Evolutionary conservation across 345 rosid genomes (phyloP).

Genomic region (Ceriops zippeliana): DNA sequence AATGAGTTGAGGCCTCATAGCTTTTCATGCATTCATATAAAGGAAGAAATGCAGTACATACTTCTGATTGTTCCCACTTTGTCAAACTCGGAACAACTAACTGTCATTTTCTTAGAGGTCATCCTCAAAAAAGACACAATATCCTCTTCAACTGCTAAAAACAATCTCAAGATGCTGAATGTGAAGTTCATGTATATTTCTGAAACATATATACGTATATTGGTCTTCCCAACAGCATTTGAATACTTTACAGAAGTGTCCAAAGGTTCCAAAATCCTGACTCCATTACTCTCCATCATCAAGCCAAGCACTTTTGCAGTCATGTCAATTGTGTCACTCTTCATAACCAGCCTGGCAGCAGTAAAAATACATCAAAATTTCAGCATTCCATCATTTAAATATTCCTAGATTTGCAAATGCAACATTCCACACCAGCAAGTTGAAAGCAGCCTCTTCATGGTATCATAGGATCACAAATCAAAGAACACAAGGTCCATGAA

Average conservation of each 20-base stretch:
- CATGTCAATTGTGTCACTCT: slow-evolving; percentile 73
- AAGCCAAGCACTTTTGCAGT: slow-evolving; percentile 77
- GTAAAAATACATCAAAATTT: slow-evolving; percentile 17
- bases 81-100: slow-evolving; percentile 84
- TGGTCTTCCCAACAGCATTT: slow-evolving; percentile 87
- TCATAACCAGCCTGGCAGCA: slow-evolving; percentile 62
- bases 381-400: slow-evolving; percentile 9
- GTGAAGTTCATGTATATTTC: slow-evolving; percentile 92
- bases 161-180: slow-evolving; percentile 87
- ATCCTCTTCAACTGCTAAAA: slow-evolving; percentile 92
- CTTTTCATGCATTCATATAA: not conserved
- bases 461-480: too few species aligned
- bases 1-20: slow-evolving; percentile 25
- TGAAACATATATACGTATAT: slow-evolving; percentile 67
- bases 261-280: slow-evolving; percentile 91
- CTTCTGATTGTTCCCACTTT: slow-evolving; percentile 79
- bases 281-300: slow-evolving; percentile 95
- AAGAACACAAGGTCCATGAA: too few species aligned
- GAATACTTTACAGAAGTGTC: slow-evolving; percentile 73
- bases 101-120: slow-evolving; percentile 80
- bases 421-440: not conserved
- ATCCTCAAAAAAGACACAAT: slow-evolving; percentile 80
- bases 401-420: not conserved
- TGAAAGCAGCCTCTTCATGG: too few species aligned
- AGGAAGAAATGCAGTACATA: slow-evolving; percentile 30